Evolutionary conservation across 139 green algal species (phyloP).

Genomic region (Asterochloris sp.): DNA sequence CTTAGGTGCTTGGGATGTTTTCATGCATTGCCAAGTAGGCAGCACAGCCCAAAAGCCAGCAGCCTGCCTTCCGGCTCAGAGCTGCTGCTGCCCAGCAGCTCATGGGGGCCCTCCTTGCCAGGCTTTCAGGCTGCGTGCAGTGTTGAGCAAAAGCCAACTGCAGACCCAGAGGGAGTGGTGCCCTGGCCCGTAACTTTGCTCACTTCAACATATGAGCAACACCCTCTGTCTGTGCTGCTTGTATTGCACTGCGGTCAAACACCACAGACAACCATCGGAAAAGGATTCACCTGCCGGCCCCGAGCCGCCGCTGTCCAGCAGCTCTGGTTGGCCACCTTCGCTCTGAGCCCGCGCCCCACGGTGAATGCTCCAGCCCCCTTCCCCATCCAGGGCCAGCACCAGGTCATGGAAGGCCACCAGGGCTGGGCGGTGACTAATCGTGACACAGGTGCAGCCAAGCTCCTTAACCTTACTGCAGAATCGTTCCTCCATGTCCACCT

Average conservation of each 20-base stretch:
- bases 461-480: constrained; percentile 57
- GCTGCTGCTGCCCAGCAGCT: too few relatives aligned
- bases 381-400: constrained; percentile 70
- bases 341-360: constrained; percentile 26
- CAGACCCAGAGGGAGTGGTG: too few relatives aligned
- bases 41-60: too few relatives aligned
- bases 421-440: constrained; percentile 73
- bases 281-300: not conserved
- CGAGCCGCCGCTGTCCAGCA: constrained; percentile 3
- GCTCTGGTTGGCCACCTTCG: not conserved
- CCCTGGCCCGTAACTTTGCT: too few relatives aligned
- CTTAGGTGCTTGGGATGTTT: too few relatives aligned
- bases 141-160: too few relatives aligned
- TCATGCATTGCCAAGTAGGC: too few relatives aligned
- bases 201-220: too few relatives aligned
- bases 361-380: constrained; percentile 70
- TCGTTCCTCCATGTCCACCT: constrained; percentile 73
- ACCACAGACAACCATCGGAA: not conserved
- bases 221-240: not conserved
- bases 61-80: too few relatives aligned
- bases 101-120: too few relatives aligned
- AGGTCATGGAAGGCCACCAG: constrained; percentile 79
- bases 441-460: constrained; percentile 74
- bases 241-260: not conserved
- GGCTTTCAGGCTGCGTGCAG: too few relatives aligned